phyloP scores from a whole-genome alignment of 2,329 filamentous ascomycete species.

The Magnaporthiopsis poae region DNA sequence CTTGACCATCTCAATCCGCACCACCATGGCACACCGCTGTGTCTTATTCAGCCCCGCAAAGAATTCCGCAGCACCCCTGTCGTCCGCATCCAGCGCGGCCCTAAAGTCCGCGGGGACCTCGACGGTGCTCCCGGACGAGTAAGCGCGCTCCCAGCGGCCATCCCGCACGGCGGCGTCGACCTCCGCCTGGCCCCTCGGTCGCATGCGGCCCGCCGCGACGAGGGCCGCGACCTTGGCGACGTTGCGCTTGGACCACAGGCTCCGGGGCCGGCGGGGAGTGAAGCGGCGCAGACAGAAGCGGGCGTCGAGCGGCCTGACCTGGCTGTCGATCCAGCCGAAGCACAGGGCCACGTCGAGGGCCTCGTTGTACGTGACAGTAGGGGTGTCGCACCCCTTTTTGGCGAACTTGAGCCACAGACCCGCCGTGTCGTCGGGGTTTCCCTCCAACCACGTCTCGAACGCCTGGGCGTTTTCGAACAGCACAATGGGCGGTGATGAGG shows the following conservation, averaged over 20 bases:
- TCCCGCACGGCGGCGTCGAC: slow-evolving; percentile 37
- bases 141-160: slow-evolving; percentile 49
- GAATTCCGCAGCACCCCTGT: slow-evolving; percentile 22
- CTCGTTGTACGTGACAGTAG: slow-evolving; percentile 18
- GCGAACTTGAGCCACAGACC: slow-evolving; percentile 6
- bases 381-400: slow-evolving; percentile 4
- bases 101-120: slow-evolving; percentile 40
- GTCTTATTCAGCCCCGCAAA: slow-evolving; percentile 35
- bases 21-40: slow-evolving; percentile 36
- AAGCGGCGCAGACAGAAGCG: slow-evolving; percentile 44
- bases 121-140: slow-evolving; percentile 33
- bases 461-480: slow-evolving; percentile 3
- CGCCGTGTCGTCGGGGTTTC: slow-evolving; percentile 2
- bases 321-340: slow-evolving; percentile 55
- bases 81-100: slow-evolving; percentile 27
- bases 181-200: background rate
- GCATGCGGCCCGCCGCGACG: slow-evolving; percentile 11
- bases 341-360: slow-evolving; percentile 49
- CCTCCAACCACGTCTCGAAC: slow-evolving; percentile 8
- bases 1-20: slow-evolving; percentile 33
- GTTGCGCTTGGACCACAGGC: slow-evolving; percentile 52
- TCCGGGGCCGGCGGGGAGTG: slow-evolving; percentile 45
- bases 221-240: slow-evolving; percentile 40
- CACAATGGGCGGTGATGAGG: background rate
- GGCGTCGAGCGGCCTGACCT: slow-evolving; percentile 33